Conservation (phyloP, 2,329 filamentous ascomycete species). For the Ilyonectria robusta region DNA sequence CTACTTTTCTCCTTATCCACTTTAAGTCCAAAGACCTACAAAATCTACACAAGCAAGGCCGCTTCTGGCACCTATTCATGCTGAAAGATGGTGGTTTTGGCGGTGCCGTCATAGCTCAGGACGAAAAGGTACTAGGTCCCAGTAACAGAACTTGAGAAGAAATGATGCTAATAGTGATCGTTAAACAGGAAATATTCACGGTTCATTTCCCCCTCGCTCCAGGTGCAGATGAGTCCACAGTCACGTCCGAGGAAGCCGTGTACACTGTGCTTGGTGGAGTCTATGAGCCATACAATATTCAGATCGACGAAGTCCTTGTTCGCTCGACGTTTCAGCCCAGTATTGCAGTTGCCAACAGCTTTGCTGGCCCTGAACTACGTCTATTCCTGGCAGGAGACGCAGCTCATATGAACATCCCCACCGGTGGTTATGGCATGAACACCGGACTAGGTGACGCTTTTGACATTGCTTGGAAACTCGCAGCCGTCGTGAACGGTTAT, state of each 20-base stretch:
- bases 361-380: conserved; percentile 50
- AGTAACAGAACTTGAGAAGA: neutral
- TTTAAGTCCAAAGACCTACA: conserved; percentile 12
- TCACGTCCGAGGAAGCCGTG: conserved; percentile 18
- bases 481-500: conserved; percentile 40
- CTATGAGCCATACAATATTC: conserved; percentile 21
- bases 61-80: conserved; percentile 22
- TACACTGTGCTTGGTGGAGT: conserved; percentile 25
- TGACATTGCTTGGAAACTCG: conserved; percentile 55
- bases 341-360: conserved; percentile 43
- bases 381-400: conserved; percentile 54
- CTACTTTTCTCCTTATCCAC: conserved; percentile 6
- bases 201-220: conserved; percentile 5
- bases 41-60: conserved; percentile 15
- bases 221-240: neutral
- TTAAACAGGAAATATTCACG: conserved; percentile 11
- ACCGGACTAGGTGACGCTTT: conserved; percentile 53
- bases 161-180: neutral
- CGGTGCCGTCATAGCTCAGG: conserved; percentile 14
- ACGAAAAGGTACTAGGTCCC: conserved; percentile 8
- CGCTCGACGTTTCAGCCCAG: conserved; percentile 38
- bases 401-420: conserved; percentile 54
- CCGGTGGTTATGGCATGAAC: conserved; percentile 56
- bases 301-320: conserved; percentile 44
- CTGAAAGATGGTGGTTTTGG: conserved; percentile 7